phyloP scores from a whole-genome alignment of 108 stramenopile genomes.

The Fragilaria crotonensis region DNA sequence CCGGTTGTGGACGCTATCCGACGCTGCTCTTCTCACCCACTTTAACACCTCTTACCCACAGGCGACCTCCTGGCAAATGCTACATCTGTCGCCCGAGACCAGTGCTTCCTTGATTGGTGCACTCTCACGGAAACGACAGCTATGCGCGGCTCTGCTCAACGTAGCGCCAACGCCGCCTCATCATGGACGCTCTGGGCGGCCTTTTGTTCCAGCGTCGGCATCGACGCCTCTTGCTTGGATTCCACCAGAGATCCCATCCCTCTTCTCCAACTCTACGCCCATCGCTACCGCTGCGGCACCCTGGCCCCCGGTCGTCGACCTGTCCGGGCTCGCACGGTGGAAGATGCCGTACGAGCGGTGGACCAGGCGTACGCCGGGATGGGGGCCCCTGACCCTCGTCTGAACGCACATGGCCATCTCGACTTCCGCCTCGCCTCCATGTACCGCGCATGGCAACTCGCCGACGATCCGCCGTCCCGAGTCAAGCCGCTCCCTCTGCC shows the following conservation, averaged over 20 bases:
- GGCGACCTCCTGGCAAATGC: constrained; percentile 6
- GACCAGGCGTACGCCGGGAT: no score
- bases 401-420: no score
- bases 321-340: no score
- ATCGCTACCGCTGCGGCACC: no score
- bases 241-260: no score
- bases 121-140: constrained; percentile 3
- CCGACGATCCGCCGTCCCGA: constrained; percentile 19
- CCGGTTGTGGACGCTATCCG: background rate
- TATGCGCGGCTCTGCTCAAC: background rate
- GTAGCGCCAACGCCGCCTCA: background rate
- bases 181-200: constrained; percentile 15
- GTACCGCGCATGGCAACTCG: no score
- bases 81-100: constrained; percentile 2
- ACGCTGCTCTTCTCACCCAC: background rate
- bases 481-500: constrained; percentile 49
- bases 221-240: no score
- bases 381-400: no score
- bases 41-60: constrained; percentile 12
- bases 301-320: no score
- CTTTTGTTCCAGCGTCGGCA: constrained; percentile 11
- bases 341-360: no score
- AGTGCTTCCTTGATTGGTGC: constrained; percentile 18
- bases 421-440: no score
- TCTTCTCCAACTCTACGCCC: no score